Evolutionary conservation across 495 filamentous ascomycete species (phyloP).

Genomic region (Cercophora samala): DNA sequence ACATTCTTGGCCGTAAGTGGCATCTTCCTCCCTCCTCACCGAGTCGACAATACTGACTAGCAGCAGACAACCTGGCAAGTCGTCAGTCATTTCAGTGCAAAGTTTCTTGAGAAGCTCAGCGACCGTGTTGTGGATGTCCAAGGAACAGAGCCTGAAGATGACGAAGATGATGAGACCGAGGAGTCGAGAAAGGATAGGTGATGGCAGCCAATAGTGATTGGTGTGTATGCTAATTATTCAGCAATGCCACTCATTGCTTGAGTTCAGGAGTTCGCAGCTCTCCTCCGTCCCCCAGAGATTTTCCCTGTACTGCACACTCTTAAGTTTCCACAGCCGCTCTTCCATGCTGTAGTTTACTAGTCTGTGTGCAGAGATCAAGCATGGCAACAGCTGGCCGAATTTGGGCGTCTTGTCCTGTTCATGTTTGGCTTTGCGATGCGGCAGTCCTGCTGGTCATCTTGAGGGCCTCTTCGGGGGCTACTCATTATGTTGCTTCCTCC

Average conservation of each 20-base stretch:
- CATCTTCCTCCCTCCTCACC: not conserved
- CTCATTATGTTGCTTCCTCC: constrained; percentile 18
- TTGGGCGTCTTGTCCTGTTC: constrained; percentile 44
- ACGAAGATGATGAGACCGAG: constrained; percentile 54
- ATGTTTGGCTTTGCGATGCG: constrained; percentile 23
- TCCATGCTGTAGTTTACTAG: constrained; percentile 83
- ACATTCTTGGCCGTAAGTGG: constrained; percentile 78
- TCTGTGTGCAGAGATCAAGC: constrained; percentile 87
- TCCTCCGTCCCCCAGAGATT: not conserved
- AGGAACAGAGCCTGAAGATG: constrained; percentile 43
- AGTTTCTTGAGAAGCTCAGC: constrained; percentile 67
- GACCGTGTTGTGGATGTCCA: constrained; percentile 81
- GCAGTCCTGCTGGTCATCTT: constrained; percentile 21
- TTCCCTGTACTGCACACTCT: constrained; percentile 65
- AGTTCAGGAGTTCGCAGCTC: not conserved
- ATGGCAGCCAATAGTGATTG: not conserved
- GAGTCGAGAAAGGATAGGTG: constrained; percentile 32
- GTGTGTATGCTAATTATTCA: not conserved
- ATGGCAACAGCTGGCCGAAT: constrained; percentile 34
- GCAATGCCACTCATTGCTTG: not conserved
- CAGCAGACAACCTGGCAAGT: constrained; percentile 73
- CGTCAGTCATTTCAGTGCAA: constrained; percentile 66
- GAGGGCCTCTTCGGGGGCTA: constrained; percentile 20
- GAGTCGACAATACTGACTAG: constrained; percentile 23
- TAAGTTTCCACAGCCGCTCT: constrained; percentile 79